phyloP scores from a whole-genome alignment of 179 eudicot species.

The Drosera spatulata region DNA sequence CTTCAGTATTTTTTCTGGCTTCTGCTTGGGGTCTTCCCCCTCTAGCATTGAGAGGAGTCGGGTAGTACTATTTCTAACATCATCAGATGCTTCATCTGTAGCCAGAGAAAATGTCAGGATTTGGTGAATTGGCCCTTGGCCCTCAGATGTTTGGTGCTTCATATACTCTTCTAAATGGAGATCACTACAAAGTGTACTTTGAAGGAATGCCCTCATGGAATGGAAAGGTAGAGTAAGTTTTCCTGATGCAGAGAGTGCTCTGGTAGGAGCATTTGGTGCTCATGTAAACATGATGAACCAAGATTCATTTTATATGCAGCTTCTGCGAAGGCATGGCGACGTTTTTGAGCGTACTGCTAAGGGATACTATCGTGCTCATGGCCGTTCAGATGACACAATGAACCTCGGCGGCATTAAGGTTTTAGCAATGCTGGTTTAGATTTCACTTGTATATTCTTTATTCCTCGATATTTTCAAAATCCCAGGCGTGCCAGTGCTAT shows the following conservation, averaged over 20 bases:
- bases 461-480: not conserved
- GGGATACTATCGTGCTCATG: slow-evolving; percentile 96
- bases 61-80: no score
- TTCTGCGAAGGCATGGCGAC: slow-evolving; percentile 91
- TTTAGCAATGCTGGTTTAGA: not conserved
- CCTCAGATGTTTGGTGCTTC: slow-evolving; percentile 91
- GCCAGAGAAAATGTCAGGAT: slow-evolving; percentile 56
- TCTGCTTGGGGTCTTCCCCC: no score
- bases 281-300: not conserved
- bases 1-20: no score
- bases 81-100: slow-evolving; percentile 7
- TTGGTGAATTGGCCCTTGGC: slow-evolving; percentile 89
- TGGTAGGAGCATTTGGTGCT: not conserved
- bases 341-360: slow-evolving; percentile 70
- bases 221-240: slow-evolving; percentile 46
- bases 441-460: not conserved
- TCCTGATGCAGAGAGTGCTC: not conserved
- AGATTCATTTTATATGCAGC: slow-evolving; percentile 21
- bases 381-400: slow-evolving; percentile 99
- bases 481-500: no score
- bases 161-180: slow-evolving; percentile 67
- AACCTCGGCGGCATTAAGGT: slow-evolving; percentile 99
- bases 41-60: no score
- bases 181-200: slow-evolving; percentile 77
- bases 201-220: slow-evolving; percentile 85